Evolutionary conservation across 1,139 yeast genomes (phyloP), one percentile per base, ranked within the genome.

Genomic region (Geotrichum cucujoidarum): DNA sequence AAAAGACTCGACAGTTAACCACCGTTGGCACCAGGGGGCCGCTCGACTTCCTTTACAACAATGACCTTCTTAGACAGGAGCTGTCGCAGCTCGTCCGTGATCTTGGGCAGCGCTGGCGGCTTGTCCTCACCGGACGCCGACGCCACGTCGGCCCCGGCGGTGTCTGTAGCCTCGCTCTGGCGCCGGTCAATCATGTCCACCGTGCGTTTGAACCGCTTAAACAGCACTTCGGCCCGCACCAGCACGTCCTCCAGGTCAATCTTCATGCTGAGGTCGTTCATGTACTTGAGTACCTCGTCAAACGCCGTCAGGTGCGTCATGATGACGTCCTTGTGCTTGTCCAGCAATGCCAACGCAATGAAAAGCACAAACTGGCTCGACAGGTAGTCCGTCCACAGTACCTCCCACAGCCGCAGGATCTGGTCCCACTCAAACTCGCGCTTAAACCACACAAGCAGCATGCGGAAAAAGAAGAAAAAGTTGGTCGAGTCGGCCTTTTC

Each of bases 391-490:
- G 97, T 90, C 83, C 95, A 88, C 51, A 92, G 71, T 1, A 85
- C 80, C 62, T 94, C 97, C 98, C 97, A 92, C 35, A 92, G 72
- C 27, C 78, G 70, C 59, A 85, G 69, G 1, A 88, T 87, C 52
- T 87, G 89, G 48, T 79, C 78, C 78, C 94, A 88, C 34, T 75
- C 77, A 55, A 94, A 83, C 63, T 92, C 99, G 46, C 99, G 78
- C 64, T 94, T 92, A 64, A 78, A 94, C 96, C 97, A 89, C 2
- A 92, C 97, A 38, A 92, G 71, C 16, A 92, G 70, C 97, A 92
- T 90, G 52, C 98, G 72, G 72, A 94, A 92, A 60, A 90, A 89
- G 73, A 92, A 92, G 64, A 92, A 92, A 52, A 94, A 74, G 61
- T 92, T 92, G 27, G 83, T 84, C 1, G 95, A 83, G 58, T 90